These are phyloP conservation scores for Saccharomyces kudriavzevii DNA, from an alignment of 805 yeast species.

Conservation along the genomic window DNA sequence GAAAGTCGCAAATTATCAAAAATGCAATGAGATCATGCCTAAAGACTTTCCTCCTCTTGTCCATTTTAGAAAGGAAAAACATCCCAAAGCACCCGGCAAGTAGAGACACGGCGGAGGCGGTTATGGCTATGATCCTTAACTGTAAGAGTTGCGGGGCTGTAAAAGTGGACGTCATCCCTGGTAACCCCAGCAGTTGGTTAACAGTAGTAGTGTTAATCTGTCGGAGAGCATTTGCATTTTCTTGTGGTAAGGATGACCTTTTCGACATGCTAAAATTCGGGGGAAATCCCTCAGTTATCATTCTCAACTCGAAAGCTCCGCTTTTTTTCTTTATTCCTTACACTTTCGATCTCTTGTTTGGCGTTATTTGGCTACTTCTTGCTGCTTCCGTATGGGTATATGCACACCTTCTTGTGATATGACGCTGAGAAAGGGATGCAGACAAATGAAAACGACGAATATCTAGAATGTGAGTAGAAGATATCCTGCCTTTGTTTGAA, in stretches of 20 bases:
- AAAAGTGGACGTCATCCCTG: slow-evolving; percentile 29
- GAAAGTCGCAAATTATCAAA: slow-evolving; percentile 61
- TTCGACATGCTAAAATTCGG: background rate
- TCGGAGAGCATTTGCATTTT: background rate
- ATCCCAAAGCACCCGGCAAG: slow-evolving; percentile 50
- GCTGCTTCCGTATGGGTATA: background rate
- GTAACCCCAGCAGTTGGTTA: slow-evolving; percentile 27
- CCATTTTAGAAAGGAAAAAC: slow-evolving; percentile 54
- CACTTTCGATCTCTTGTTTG: background rate
- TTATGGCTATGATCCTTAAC: slow-evolving; percentile 38
- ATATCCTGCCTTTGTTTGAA: background rate
- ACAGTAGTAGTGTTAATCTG: slow-evolving; percentile 25
- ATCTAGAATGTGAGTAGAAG: background rate
- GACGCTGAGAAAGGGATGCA: background rate
- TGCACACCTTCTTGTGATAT: background rate
- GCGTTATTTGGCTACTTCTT: background rate
- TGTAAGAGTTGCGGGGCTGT: slow-evolving; percentile 9
- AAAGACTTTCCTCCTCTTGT: slow-evolving; percentile 53
- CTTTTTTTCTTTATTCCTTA: background rate
- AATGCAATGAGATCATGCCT: slow-evolving; percentile 64
- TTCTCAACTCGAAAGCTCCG: background rate
- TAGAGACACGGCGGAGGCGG: slow-evolving; percentile 43
- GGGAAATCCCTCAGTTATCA: background rate
- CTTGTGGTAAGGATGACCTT: background rate
- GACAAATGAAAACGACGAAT: background rate